Evolutionary conservation across 139 green algal species (phyloP), one percentile per base, ranked within the genome.

Genomic region (Tetradesmus lagerheimii): DNA sequence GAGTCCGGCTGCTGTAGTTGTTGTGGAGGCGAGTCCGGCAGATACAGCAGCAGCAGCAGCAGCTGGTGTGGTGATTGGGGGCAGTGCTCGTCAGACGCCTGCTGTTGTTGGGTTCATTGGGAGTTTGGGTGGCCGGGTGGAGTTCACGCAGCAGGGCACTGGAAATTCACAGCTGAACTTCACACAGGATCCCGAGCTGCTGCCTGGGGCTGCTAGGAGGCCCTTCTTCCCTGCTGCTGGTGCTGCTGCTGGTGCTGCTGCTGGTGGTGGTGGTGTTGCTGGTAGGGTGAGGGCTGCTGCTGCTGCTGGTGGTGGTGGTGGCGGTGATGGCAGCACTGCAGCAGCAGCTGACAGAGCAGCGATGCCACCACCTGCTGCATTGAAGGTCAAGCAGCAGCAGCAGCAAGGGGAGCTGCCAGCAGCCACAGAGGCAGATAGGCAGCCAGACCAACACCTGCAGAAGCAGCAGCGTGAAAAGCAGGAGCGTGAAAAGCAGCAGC

Each of bases 21-120:
- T 3, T 18, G 76, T 37, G 14, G 76, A 12, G 23, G 76, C 9
- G 1, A 43, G 9, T 35, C 23, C 37, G 5, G 76, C 37, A 53
- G 35, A 5, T 20, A 34, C 76, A 82, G 62, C 81, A 50, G 81
- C 62, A 76, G 80, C 29, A 74, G 80, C 75, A 81, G 76, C 37
- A 82, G 76, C 76, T 45, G 76, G 14, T 45, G 76, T 2, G 29
- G 81, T n/a, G 39, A n/a, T 18, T 62, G 47, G n/a, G 31, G 31
- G 15, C 31, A 82, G 35, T 29, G 23, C 8, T 8, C 76, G 41
- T n/a, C n/a, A 38, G 27, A 18, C 18, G 29, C 12, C 8, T 4
- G n/a, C n/a, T n/a, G n/a, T n/a, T n/a, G 27, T 35, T 75, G 64
- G 27, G 27, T 8, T 23, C 1, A 23, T 35, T 35, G 64, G 9